phyloP scores from a whole-genome alignment of 2,329 filamentous ascomycete genomes.

The Colletotrichum scovillei region DNA sequence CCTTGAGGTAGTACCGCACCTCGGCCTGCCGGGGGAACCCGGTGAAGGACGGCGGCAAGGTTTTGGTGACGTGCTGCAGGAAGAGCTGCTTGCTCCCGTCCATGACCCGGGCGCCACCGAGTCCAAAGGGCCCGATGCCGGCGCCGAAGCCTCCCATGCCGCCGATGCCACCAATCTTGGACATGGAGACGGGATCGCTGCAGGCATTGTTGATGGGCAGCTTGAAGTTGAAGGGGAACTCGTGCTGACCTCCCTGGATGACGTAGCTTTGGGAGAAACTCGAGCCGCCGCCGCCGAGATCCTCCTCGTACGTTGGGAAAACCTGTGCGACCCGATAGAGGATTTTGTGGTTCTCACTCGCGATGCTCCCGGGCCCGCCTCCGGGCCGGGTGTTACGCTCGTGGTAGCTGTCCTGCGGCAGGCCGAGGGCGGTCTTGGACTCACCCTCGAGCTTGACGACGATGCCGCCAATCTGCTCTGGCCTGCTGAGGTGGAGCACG shows the following conservation, averaged over 20 bases:
- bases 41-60: conserved; percentile 88
- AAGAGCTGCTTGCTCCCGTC: conserved; percentile 72
- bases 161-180: conserved; percentile 63
- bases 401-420: conserved; percentile 56
- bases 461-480: conserved; percentile 78
- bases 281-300: conserved; percentile 52
- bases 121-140: conserved; percentile 57
- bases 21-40: conserved; percentile 89
- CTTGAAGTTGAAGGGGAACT: conserved; percentile 84
- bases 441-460: conserved; percentile 88
- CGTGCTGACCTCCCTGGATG: conserved; percentile 76
- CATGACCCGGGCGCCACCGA: conserved; percentile 68
- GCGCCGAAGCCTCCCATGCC: conserved; percentile 64
- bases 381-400: conserved; percentile 44
- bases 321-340: conserved; percentile 79
- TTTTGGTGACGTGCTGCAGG: conserved; percentile 81
- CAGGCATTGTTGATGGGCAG: conserved; percentile 82
- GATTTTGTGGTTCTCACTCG: conserved; percentile 76
- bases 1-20: conserved; percentile 94
- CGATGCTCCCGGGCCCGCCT: conserved; percentile 54
- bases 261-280: conserved; percentile 61
- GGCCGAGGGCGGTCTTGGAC: conserved; percentile 72
- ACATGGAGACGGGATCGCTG: conserved; percentile 63
- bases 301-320: conserved; percentile 70
- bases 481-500: conserved; percentile 67